phyloP scores from a whole-genome alignment of 2,329 filamentous ascomycete genomes.

The Xylaria digitata region DNA sequence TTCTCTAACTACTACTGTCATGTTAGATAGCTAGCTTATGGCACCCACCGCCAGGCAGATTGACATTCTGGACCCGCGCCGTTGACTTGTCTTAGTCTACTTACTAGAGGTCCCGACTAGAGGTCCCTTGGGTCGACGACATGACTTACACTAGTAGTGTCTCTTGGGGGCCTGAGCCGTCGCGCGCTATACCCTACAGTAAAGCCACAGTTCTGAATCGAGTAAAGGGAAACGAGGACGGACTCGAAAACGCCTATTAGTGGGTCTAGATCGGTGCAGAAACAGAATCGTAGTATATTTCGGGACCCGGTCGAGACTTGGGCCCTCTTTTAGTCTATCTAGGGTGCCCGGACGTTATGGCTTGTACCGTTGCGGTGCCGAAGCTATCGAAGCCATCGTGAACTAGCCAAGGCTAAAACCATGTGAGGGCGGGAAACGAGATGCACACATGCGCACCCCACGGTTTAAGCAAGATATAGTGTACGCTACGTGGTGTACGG shows the following conservation, averaged over 20 bases:
- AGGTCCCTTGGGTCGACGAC: slow-evolving; percentile 32
- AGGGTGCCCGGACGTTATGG: slow-evolving; percentile 31
- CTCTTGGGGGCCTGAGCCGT: slow-evolving; percentile 26
- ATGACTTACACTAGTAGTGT: slow-evolving; percentile 23
- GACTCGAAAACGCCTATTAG: slow-evolving; percentile 45
- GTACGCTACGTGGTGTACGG: neutral
- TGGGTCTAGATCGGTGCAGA: slow-evolving; percentile 41
- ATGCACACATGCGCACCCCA: slow-evolving; percentile 28
- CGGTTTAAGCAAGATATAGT: slow-evolving; percentile 23
- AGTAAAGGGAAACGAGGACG: slow-evolving; percentile 47
- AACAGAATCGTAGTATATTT: slow-evolving; percentile 31
- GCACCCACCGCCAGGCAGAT: slow-evolving; percentile 29
- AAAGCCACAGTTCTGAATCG: slow-evolving; percentile 44
- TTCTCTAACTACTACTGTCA: too few species aligned
- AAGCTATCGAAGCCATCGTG: slow-evolving; percentile 39
- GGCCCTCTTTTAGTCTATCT: slow-evolving; percentile 17
- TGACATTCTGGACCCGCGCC: slow-evolving; percentile 16
- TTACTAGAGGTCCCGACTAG: neutral
- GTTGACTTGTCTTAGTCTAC: slow-evolving; percentile 31
- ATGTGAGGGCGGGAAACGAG: slow-evolving; percentile 26
- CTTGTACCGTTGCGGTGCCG: slow-evolving; percentile 36
- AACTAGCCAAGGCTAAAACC: slow-evolving; percentile 32
- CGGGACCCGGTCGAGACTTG: slow-evolving; percentile 24
- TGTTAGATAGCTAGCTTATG: slow-evolving; percentile 11
- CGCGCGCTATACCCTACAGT: slow-evolving; percentile 40